phyloP scores from a whole-genome alignment of 2,329 filamentous ascomycete species.

The Cladobotryum mycophilum region DNA sequence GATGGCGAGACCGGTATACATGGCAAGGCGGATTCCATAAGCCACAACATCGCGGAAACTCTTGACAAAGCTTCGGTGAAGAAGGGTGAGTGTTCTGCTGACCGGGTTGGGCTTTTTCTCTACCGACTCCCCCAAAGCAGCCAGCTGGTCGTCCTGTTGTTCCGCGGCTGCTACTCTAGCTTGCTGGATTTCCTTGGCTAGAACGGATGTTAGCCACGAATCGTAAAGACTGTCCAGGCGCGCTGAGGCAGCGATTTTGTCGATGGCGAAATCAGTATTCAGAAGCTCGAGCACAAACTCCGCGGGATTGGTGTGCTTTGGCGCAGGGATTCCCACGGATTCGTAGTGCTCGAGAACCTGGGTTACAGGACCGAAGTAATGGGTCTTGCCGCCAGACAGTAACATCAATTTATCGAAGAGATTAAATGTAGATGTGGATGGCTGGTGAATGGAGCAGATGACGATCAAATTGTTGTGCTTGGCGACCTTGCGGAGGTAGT shows the following conservation, averaged over 20 bases:
- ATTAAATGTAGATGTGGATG: conserved; percentile 70
- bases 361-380: conserved; percentile 63
- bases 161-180: conserved; percentile 25
- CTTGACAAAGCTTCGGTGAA: conserved; percentile 78
- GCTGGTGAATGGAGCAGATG: conserved; percentile 79
- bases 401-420: conserved; percentile 76
- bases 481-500: conserved; percentile 61
- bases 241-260: conserved; percentile 38
- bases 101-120: conserved; percentile 34
- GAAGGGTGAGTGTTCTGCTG: conserved; percentile 52
- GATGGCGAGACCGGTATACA: conserved; percentile 71
- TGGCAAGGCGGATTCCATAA: conserved; percentile 74
- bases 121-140: conserved; percentile 6
- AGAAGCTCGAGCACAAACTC: conserved; percentile 74
- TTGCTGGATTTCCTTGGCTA: conserved; percentile 15
- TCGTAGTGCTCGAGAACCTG: conserved; percentile 59
- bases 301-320: conserved; percentile 68
- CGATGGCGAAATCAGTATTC: conserved; percentile 65
- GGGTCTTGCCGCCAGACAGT: conserved; percentile 62
- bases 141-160: conserved; percentile 14
- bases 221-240: conserved; percentile 21
- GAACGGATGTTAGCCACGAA: conserved; percentile 20
- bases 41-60: conserved; percentile 77
- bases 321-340: conserved; percentile 54
- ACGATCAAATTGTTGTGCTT: conserved; percentile 66